Conservation (phyloP, 1,139 yeast genomes). For the Nakaseomyces glabratus region DNA sequence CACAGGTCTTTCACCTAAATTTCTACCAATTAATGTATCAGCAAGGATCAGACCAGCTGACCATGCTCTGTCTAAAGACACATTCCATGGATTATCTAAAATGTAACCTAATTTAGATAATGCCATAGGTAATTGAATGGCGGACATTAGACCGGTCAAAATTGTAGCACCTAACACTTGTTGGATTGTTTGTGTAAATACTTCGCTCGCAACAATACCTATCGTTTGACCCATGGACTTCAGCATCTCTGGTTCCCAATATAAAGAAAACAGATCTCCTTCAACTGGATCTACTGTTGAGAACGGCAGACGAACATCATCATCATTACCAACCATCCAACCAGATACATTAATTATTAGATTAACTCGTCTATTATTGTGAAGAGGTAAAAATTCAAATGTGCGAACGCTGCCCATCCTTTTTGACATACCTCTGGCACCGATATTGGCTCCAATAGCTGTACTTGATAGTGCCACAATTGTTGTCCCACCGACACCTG, state of each 20-base stretch:
- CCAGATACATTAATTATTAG: constrained; percentile 89
- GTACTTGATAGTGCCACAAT: constrained; percentile 89
- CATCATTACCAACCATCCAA: constrained; percentile 94
- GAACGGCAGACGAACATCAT: constrained; percentile 93
- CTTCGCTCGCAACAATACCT: constrained; percentile 85
- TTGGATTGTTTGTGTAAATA: constrained; percentile 84
- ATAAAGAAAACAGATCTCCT: constrained; percentile 87
- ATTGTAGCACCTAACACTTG: constrained; percentile 91
- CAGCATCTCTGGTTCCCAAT: constrained; percentile 98
- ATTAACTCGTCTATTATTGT: constrained; percentile 81
- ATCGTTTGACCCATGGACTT: constrained; percentile 95
- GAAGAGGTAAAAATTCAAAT: constrained; percentile 87
- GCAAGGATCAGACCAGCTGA: constrained; percentile 88
- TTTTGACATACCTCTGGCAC: constrained; percentile 72
- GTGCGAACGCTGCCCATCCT: constrained; percentile 90
- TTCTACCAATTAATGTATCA: constrained; percentile 78
- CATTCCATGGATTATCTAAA: constrained; percentile 97
- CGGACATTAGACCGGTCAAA: constrained; percentile 89
- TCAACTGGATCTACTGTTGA: constrained; percentile 94
- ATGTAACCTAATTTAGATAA: constrained; percentile 81
- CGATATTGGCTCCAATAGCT: constrained; percentile 83
- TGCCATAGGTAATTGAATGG: constrained; percentile 87
- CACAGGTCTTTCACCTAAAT: constrained; percentile 85
- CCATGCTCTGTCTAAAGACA: constrained; percentile 95
- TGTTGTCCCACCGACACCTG: constrained; percentile 96